A percentile compares a stretch with the other conserved stretches of the same genome.
These are phyloP conservation scores for Haplosporangium gracile DNA, from an alignment of 192 early-diverging fungal species.

Conservation along the genomic window DNA sequence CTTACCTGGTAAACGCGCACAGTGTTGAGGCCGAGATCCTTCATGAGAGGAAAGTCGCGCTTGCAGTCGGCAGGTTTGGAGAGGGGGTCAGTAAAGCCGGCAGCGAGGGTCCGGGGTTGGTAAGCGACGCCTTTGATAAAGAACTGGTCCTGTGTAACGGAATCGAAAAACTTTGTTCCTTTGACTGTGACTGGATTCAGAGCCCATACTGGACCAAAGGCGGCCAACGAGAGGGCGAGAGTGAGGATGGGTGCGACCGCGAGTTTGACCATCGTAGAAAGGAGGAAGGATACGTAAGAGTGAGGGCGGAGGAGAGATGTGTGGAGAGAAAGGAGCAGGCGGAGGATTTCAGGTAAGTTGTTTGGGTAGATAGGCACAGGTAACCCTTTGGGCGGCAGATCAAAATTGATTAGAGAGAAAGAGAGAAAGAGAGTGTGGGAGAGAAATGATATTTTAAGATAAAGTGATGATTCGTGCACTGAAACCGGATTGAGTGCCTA, in stretches of 20 bases:
- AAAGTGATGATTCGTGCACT: not conserved
- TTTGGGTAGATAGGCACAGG: not conserved
- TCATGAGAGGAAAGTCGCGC: conserved; percentile 74
- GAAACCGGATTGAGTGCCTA: not conserved
- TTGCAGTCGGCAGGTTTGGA: conserved; percentile 69
- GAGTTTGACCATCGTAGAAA: not conserved
- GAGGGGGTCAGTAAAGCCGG: conserved; percentile 69
- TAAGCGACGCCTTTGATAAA: conserved; percentile 84
- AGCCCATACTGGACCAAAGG: conserved; percentile 24
- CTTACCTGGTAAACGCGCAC: conserved; percentile 81
- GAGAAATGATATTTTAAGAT: too few relatives aligned
- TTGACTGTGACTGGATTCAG: conserved; percentile 77
- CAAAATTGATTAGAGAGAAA: not conserved
- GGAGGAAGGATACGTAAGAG: not conserved
- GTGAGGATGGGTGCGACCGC: not conserved
- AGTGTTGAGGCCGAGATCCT: conserved; percentile 75
- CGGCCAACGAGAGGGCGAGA: not conserved
- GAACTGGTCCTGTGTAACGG: conserved; percentile 79
- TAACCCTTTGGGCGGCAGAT: not conserved
- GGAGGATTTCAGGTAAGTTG: too few relatives aligned
- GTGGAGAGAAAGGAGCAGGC: not conserved
- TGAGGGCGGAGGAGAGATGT: not conserved
- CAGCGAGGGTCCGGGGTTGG: conserved; percentile 67
- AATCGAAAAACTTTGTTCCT: conserved; percentile 79
- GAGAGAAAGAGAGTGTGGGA: too few relatives aligned